A percentile compares a stretch with the other conserved stretches of the same genome.
Conservation (phyloP, 108 stramenopile species). For the Fistulifera pelliculosa region DNA sequence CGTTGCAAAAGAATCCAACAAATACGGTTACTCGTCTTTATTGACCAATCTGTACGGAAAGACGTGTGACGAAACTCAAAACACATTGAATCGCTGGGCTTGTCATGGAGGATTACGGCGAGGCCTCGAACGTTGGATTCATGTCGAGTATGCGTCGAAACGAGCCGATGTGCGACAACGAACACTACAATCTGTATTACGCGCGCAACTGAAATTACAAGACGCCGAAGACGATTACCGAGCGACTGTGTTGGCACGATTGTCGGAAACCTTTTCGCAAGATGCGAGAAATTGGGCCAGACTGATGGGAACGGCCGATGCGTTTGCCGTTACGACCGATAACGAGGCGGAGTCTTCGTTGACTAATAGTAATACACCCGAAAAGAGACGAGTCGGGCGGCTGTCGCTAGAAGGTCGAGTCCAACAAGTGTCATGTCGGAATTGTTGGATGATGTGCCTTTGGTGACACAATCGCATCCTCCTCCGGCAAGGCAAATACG, state of each 20-base stretch:
- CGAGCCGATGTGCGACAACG: constrained; percentile 11
- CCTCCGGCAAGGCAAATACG: too few relatives aligned
- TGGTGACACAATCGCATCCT: too few relatives aligned
- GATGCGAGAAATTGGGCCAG: constrained; percentile 7
- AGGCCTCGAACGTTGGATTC: constrained; percentile 12
- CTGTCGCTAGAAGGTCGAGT: too few relatives aligned
- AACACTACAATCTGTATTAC: constrained; percentile 13
- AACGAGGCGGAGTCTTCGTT: too few relatives aligned
- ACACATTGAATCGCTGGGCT: constrained; percentile 9
- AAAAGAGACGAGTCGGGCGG: too few relatives aligned
- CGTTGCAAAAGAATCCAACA: constrained; percentile 6
- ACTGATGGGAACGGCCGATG: constrained; percentile 8
- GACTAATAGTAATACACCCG: too few relatives aligned
- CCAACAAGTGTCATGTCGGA: too few relatives aligned
- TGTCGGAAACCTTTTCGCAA: constrained; percentile 9
- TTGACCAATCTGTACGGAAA: constrained; percentile 10
- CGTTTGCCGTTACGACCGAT: not conserved
- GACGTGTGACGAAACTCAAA: constrained; percentile 5
- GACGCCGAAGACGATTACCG: constrained; percentile 4
- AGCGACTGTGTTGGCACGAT: constrained; percentile 3
- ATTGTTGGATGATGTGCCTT: too few relatives aligned
- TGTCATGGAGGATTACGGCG: constrained; percentile 6
- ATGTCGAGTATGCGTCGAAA: constrained; percentile 18
- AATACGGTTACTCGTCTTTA: not conserved
- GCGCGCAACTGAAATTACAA: constrained; percentile 7